phyloP scores from a whole-genome alignment of 1,284 basidiomycete species.

The Coriolopsis trogii region DNA sequence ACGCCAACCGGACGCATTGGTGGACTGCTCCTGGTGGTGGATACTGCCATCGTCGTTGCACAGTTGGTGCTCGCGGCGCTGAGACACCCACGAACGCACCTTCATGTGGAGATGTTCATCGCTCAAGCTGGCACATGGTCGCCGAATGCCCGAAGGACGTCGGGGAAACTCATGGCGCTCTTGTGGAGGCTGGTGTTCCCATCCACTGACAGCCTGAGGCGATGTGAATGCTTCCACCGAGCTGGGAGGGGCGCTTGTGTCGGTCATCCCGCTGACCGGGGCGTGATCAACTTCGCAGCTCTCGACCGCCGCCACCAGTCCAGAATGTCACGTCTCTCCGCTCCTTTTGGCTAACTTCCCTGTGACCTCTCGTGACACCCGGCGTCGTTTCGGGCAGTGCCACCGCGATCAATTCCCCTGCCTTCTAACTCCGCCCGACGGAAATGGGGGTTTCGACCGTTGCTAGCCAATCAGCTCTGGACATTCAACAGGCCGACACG shows the following conservation, averaged over 20 bases:
- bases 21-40: no score
- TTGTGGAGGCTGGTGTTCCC: slow-evolving; percentile 9
- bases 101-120: no score
- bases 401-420: slow-evolving; percentile 15
- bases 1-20: no score
- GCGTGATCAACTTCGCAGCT: slow-evolving; percentile 9
- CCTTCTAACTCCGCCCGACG: slow-evolving; percentile 22
- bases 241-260: not conserved
- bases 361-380: slow-evolving; percentile 20
- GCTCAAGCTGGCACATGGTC: slow-evolving; percentile 7
- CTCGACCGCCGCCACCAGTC: slow-evolving; percentile 12
- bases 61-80: no score
- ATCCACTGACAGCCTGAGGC: not conserved
- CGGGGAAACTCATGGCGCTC: slow-evolving; percentile 13
- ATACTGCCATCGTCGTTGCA: no score
- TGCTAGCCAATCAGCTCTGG: slow-evolving; percentile 20
- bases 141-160: slow-evolving; percentile 9
- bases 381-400: slow-evolving; percentile 13
- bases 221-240: not conserved
- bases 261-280: slow-evolving; percentile 8
- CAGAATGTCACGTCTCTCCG: slow-evolving; percentile 15
- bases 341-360: not conserved
- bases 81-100: no score
- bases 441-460: slow-evolving; percentile 19
- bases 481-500: slow-evolving; percentile 20